Evolutionary conservation across 1,284 basidiomycete genomes (phyloP), one percentile per base, ranked within the genome.

Genomic region (Lentinus polychrous): DNA sequence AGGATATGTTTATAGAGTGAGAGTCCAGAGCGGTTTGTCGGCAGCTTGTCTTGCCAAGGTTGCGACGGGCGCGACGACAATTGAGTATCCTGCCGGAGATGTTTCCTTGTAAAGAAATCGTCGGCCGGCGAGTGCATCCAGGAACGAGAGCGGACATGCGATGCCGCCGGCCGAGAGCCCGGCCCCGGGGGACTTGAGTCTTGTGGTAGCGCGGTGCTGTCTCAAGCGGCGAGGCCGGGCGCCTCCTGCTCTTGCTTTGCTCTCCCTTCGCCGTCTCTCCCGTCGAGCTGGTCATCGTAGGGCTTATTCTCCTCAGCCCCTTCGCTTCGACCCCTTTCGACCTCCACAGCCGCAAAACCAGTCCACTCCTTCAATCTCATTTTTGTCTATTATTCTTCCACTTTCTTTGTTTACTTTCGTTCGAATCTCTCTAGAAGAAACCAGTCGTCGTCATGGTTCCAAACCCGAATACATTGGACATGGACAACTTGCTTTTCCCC

Each of bases 381-480:
- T 27, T 27, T 10, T 27, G 27, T 27, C 27, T 27, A 27, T 27
- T 27, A 27, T 27, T 27, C 27, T 27, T 10, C 46, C 49, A 56
- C 51, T 53, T 43, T 53, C 52, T 48, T 55, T 46, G 46, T 54
- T 46, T 53, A 48, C 52, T 49, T 52, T 50, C 36, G 42, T 52
- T 49, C 45, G 35, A n/a, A 8, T 38, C 15, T 38, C 20, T 22
- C n/a, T 10, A 27, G 23, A n/a, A n/a, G 49, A 56, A 43, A 43
- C 49, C 48, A 49, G 54, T 52, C 53, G 45, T 54, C 42, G 49
- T 55, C 56, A 84, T 86, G 82, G 71, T 69, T 62, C 56, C 79
- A 40, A 40, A 40, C 8, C 22, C 22, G 39, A 40, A 27, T 27
- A 10, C 27, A 5, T 27, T 27, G 51, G 67, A 76, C 52, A 60